Evolutionary conservation across 352 stramenopile species (phyloP).

Genomic region (Globisporangium ultimum): DNA sequence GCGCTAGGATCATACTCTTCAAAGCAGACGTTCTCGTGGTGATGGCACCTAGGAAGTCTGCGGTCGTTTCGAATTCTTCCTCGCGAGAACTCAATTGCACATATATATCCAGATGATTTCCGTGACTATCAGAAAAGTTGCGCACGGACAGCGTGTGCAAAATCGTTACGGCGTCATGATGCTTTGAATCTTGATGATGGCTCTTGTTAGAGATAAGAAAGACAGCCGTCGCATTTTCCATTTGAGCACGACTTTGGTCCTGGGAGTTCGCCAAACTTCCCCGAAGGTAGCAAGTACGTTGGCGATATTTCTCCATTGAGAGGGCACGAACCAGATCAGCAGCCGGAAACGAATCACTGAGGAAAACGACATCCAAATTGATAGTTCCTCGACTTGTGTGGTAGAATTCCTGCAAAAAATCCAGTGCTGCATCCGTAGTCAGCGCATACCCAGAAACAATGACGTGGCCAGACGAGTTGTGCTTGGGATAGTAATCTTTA

Average conservation of each 20-base stretch:
- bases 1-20: conserved; percentile 54
- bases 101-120: conserved; percentile 50
- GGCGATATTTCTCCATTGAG: conserved; percentile 41
- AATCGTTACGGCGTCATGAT: conserved; percentile 54
- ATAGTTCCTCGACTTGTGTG: conserved; percentile 57
- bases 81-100: conserved; percentile 44
- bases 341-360: conserved; percentile 44
- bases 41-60: conserved; percentile 42
- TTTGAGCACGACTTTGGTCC: conserved; percentile 46
- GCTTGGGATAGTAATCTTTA: conserved; percentile 37
- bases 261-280: conserved; percentile 41
- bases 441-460: conserved; percentile 54
- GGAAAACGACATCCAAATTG: conserved; percentile 60
- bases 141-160: conserved; percentile 56
- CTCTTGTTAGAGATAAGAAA: conserved; percentile 61
- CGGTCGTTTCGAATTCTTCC: conserved; percentile 45
- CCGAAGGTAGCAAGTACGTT: conserved; percentile 43
- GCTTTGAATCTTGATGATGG: conserved; percentile 16
- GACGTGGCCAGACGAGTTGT: conserved; percentile 51
- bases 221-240: conserved; percentile 44
- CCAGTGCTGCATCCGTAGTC: conserved; percentile 33
- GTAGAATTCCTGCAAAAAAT: conserved; percentile 77
- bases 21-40: conserved; percentile 37
- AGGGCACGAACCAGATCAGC: conserved; percentile 33
- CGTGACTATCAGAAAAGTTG: conserved; percentile 53